Evolutionary conservation across 345 rosid genomes (phyloP).

Genomic region (Eucalyptus globulus): DNA sequence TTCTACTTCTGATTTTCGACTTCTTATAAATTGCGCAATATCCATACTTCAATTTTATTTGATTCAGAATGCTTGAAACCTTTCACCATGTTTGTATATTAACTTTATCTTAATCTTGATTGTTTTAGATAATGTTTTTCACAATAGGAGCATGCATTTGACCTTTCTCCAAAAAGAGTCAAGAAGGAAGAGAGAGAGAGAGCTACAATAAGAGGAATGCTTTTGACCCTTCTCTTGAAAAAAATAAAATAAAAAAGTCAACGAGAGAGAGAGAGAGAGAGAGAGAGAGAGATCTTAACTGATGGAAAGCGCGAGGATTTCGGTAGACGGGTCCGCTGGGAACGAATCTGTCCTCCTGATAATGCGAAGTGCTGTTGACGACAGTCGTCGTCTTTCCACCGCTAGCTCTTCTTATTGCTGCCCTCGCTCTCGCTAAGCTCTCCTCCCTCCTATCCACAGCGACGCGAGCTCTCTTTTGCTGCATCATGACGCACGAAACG

Average conservation of each 20-base stretch:
- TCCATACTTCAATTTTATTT: not conserved
- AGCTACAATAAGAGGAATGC: not conserved
- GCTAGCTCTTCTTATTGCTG: constrained; percentile 35
- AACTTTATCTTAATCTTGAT: too few relatives aligned
- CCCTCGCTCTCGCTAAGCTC: constrained; percentile 53
- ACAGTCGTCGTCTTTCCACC: constrained; percentile 6
- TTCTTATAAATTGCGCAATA: fast-evolving
- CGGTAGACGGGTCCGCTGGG: constrained; percentile 44
- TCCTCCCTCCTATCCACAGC: constrained; percentile 29
- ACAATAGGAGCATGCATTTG: not conserved
- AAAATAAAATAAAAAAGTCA: not conserved
- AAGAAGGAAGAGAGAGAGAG: not conserved
- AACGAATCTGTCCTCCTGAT: constrained; percentile 4
- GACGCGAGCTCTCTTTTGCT: not conserved
- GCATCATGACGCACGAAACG: not conserved
- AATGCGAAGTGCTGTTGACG: not conserved
- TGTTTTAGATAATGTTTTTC: not conserved
- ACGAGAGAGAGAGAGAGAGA: not conserved
- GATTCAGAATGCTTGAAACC: not conserved
- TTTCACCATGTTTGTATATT: not conserved
- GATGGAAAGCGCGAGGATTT: constrained; percentile 54
- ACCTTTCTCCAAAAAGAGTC: not conserved
- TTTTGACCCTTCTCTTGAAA: not conserved
- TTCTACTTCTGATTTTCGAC: not conserved
- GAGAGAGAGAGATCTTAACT: constrained; percentile 22